These are phyloP conservation scores for Komagataea norvegica DNA, from an alignment of 1,139 yeast species.

Conservation along the genomic window DNA sequence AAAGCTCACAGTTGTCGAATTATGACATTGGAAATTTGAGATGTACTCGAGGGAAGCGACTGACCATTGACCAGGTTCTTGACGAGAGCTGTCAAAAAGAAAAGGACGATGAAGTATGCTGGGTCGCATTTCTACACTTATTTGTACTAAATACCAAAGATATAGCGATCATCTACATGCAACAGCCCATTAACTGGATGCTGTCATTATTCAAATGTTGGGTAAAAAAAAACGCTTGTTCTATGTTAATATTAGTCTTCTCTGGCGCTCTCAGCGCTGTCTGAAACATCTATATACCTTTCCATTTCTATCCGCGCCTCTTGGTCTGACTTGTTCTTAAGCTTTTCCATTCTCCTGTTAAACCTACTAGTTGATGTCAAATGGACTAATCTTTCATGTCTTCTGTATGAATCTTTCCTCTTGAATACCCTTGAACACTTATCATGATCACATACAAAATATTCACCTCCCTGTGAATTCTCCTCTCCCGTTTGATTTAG, in stretches of 20 bases:
- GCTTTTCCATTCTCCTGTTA: constrained; percentile 33
- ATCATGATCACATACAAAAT: constrained; percentile 32
- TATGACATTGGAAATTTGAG: too few species aligned
- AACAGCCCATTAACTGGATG: too few species aligned
- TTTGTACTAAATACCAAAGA: too few species aligned
- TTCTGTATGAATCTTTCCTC: constrained; percentile 51
- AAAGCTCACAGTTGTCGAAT: too few species aligned
- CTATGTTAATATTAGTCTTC: too few species aligned
- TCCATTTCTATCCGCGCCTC: constrained; percentile 1
- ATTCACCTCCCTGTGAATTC: constrained; percentile 8
- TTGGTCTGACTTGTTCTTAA: constrained; percentile 2
- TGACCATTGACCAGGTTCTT: too few species aligned
- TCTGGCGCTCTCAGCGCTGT: not conserved
- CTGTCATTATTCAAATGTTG: too few species aligned
- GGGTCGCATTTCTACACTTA: too few species aligned
- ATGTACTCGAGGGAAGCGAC: too few species aligned
- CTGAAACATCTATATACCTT: not conserved
- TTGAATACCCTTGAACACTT: constrained; percentile 52
- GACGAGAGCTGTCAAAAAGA: too few species aligned
- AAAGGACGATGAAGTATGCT: too few species aligned
- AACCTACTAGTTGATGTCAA: constrained; percentile 40
- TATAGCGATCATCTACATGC: too few species aligned
- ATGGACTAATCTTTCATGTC: constrained; percentile 53
- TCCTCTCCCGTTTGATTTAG: not conserved
- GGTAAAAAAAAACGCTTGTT: not conserved